Evolutionary conservation across 306 rosid genomes (phyloP).

Genomic region (Prunus mira): DNA sequence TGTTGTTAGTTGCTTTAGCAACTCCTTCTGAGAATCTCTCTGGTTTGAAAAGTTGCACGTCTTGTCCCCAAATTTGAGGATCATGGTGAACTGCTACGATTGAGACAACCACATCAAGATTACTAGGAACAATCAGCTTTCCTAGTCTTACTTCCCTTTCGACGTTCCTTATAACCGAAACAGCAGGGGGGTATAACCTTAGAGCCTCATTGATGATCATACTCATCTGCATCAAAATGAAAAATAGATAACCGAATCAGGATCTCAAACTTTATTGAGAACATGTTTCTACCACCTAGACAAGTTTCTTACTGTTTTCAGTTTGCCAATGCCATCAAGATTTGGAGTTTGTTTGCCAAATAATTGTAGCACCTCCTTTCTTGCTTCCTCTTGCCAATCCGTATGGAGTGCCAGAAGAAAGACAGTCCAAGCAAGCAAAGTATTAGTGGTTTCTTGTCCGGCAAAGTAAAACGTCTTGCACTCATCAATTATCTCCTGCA

Average conservation of each 20-base stretch:
- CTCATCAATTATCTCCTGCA: constrained; percentile 26
- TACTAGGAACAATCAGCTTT: constrained; percentile 16
- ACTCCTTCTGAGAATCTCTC: constrained; percentile 29
- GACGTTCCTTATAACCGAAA: constrained; percentile 5
- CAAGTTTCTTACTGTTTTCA: constrained; percentile 23
- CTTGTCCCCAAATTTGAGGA: constrained; percentile 29
- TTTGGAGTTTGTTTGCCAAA: constrained; percentile 23
- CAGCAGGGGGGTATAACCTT: constrained; percentile 25
- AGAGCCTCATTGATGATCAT: constrained; percentile 34
- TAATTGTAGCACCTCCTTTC: constrained; percentile 27
- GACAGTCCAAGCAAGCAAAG: constrained; percentile 30
- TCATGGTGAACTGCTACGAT: constrained; percentile 27
- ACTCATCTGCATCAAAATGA: constrained; percentile 23
- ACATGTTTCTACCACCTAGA: background rate
- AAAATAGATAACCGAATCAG: background rate
- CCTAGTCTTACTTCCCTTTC: constrained; percentile 16
- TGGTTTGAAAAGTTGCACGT: constrained; percentile 31
- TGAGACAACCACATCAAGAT: background rate
- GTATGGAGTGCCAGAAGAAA: constrained; percentile 26
- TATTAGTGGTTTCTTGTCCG: constrained; percentile 34
- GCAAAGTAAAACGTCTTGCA: constrained; percentile 17
- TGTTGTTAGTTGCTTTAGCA: constrained; percentile 27
- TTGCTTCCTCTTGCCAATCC: constrained; percentile 42
- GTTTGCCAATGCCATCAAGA: constrained; percentile 19
- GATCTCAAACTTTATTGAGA: background rate